Percentiles rank a stretch among this genome's conserved stretches.
These are phyloP conservation scores for Phenoliferia sp. DNA, from an alignment of 1,284 basidiomycete genomes.

Conservation along the genomic window DNA sequence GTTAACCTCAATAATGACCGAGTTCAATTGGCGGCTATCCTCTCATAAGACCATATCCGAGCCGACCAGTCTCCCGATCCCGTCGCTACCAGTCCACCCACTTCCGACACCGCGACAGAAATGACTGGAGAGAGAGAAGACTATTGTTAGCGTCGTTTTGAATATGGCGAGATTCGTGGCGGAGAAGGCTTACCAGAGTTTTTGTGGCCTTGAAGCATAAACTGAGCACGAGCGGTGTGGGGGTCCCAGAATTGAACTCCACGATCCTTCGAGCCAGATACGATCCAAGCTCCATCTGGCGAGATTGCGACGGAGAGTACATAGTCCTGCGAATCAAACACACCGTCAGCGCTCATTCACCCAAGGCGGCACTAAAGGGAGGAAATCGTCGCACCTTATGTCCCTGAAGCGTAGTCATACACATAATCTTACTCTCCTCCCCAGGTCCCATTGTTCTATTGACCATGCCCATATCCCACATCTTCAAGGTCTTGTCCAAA, in stretches of 20 bases:
- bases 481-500: constrained; percentile 79
- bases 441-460: constrained; percentile 40
- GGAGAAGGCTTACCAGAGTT: constrained; percentile 58
- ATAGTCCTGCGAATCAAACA: constrained; percentile 55
- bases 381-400: constrained; percentile 60
- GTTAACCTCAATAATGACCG: no score
- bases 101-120: constrained; percentile 72
- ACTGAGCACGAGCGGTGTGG: constrained; percentile 64
- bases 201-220: constrained; percentile 84
- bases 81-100: constrained; percentile 70
- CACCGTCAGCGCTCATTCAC: background rate
- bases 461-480: constrained; percentile 64
- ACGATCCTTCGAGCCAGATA: constrained; percentile 85
- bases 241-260: constrained; percentile 86
- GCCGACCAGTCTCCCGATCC: constrained; percentile 83
- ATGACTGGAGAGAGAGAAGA: no score
- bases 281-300: constrained; percentile 80
- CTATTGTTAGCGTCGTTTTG: constrained; percentile 5
- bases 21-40: no score
- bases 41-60: constrained; percentile 57
- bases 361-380: background rate
- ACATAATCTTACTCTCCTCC: constrained; percentile 46
- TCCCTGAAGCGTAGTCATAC: constrained; percentile 72
- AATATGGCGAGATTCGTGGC: no score
- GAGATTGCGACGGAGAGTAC: constrained; percentile 74